Base-by-base conservation (phyloP, 2,329 filamentous ascomycete species). In the Neopestalotiopsis sp. region DNA sequence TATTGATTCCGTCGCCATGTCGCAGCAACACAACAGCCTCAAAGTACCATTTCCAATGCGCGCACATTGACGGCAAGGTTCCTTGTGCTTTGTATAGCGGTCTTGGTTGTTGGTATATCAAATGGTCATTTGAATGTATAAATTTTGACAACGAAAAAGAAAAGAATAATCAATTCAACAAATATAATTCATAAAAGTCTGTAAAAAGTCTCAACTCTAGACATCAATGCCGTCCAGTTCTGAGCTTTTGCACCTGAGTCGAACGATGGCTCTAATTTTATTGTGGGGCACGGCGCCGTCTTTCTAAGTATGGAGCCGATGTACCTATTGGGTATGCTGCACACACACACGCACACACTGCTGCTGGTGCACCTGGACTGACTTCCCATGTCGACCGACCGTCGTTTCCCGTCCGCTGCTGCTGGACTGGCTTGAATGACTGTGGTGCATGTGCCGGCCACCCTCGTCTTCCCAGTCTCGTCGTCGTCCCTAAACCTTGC, bases 241-340 rank as follows among this genome's bases (percentile, higher is more conserved):
- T 32, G 57, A 64, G 38, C 38, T 24, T 24, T 38, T 24, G 61
- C n/a, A 49, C 28, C 61, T 64, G 61, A 64, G 42, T 64, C 61
- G 61, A 38, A 49, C 61, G 61, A 64, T 40, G 40, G 28, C 61
- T 64, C 59, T 38, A 38, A 38, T 38, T 20, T 64, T 64, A 45
- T 64, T 64, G 61, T 64, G 61, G 61, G 45, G 61, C 49, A 34
- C 14, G 17, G 45, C 45, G 45, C 45, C 45, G 45, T 20, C 20
- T 53, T 17, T 53, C 45, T 53, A 53, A 53, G 17, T 53, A 53
- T 53, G 45, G 45, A 53, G 45, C 17, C 45, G 45, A 53, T 17
- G 45, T 53, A 38, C 34, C 34, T 38, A 53, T 53, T 53, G 17
- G 45, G 45, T 49, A 49, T 49, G 42, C 42, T 14, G 13, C 14